Conservation (phyloP, 208 protist genomes). For the Jaenimonas drosophilae region DNA sequence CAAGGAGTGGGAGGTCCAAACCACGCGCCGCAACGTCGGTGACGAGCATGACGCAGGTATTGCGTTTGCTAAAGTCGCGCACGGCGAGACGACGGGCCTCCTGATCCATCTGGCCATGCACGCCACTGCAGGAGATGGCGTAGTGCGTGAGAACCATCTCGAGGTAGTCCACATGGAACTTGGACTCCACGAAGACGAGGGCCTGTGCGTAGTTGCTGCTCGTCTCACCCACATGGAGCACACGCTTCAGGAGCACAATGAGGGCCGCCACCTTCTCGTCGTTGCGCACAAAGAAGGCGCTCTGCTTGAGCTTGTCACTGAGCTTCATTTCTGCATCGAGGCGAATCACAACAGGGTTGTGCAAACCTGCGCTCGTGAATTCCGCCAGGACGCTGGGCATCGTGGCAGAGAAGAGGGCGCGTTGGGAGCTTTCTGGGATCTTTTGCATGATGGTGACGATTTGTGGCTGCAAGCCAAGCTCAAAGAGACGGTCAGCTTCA, state of each 20-base stretch:
- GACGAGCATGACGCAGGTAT: constrained; percentile 94
- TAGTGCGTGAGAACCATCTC: constrained; percentile 81
- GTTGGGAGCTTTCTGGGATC: constrained; percentile 92
- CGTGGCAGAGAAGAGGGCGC: constrained; percentile 97
- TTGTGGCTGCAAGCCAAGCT: constrained; percentile 96
- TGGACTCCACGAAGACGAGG: constrained; percentile 96
- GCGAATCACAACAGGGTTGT: constrained; percentile 94
- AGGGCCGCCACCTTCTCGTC: constrained; percentile 94
- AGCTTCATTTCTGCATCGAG: constrained; percentile 97
- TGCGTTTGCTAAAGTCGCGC: constrained; percentile 83
- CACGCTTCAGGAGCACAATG: constrained; percentile 88
- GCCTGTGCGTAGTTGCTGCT: constrained; percentile 70
- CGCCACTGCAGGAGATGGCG: constrained; percentile 51
- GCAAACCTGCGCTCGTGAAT: constrained; percentile 95
- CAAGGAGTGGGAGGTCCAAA: constrained; percentile 97
- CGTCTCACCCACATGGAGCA: constrained; percentile 64
- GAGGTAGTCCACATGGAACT: constrained; percentile 97
- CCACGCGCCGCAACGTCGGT: constrained; percentile 99
- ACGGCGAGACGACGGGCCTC: constrained; percentile 94
- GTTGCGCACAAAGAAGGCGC: constrained; percentile 89
- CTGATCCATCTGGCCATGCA: constrained; percentile 98
- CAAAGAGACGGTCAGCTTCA: constrained; percentile 99
- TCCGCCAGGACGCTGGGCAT: constrained; percentile 96
- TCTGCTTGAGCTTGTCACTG: constrained; percentile 91
- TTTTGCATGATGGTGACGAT: constrained; percentile 93